Base-by-base conservation (phyloP, 2,329 filamentous ascomycete species). In the Trichoderma simmonsii region DNA sequence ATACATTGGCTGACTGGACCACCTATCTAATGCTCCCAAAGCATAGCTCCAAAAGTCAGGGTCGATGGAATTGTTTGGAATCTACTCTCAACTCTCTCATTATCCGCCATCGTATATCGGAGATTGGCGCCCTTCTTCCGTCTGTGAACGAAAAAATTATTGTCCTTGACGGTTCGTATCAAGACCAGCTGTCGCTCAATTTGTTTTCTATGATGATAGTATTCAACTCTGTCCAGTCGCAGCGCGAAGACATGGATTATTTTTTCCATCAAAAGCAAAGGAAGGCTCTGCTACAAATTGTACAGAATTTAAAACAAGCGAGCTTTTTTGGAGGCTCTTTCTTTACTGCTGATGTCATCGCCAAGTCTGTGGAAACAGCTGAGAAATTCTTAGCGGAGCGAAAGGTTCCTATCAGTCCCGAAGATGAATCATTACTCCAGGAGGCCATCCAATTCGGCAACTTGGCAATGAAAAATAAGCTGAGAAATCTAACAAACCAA, bases 281-380 rank as follows among this genome's bases (percentile, higher is more conserved):
- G 34, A 91, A 90, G 73, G 86, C 87, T 51, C 83, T 97, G 14
- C 82, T 90, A 30, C 85, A 89, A 68, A 83, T 97, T 2, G 91
- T 97, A 5, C 87, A 86, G 70, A 97, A 98, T 77, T 81, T 97
- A 59, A 89, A 93, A 21, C 92, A 96, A 77, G 91, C 93, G 7
- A 93, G 92, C 63, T 97, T 97, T 78, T 97, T 95, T 80, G 90
- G 89, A 12, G 95, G 93, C 82, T 91, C 91, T 0, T 95, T 94
- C 62, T 94, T 92, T 76, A 88, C 89, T 0, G 80, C 83, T 0
- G 82, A 85, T 1, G 89, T 94, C 71, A 87, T 97, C 3, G 73
- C 80, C 3, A 88, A 85, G 32, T 88, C 92, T 0, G 80, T 96
- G 0, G 85, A 92, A 32, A 90, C 89, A 39, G 91, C 92, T 1